These are phyloP conservation scores for Dissophora globulifera DNA, from an alignment of 192 early-diverging fungal species.

Conservation along the genomic window DNA sequence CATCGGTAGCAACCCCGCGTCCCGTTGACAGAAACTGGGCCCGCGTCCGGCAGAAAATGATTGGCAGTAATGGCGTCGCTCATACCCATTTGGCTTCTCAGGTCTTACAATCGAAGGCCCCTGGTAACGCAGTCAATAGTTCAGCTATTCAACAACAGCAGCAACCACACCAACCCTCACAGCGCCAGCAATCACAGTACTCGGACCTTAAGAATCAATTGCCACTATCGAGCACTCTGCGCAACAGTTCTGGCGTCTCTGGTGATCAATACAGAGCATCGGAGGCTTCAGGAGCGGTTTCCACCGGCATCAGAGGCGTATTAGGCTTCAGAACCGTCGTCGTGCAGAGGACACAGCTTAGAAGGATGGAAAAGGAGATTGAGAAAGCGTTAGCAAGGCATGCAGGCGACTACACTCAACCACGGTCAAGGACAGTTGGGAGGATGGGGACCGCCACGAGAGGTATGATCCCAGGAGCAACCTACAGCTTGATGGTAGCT, in stretches of 20 bases:
- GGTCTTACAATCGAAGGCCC: background rate
- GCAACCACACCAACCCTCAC: too few relatives aligned
- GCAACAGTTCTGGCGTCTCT: too few relatives aligned
- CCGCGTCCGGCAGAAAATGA: slow-evolving; percentile 39
- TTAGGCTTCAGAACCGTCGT: slow-evolving; percentile 55
- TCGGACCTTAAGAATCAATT: background rate
- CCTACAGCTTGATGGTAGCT: slow-evolving; percentile 25
- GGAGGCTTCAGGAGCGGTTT: slow-evolving; percentile 22
- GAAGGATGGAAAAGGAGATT: slow-evolving; percentile 59
- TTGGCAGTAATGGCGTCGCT: slow-evolving; percentile 12
- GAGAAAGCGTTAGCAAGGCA: slow-evolving; percentile 43
- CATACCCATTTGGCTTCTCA: background rate
- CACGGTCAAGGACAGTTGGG: slow-evolving; percentile 19
- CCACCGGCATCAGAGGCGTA: slow-evolving; percentile 30
- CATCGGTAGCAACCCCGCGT: too few relatives aligned
- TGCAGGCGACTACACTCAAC: slow-evolving; percentile 14
- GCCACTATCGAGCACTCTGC: too few relatives aligned
- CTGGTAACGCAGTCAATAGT: background rate
- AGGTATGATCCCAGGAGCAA: slow-evolving; percentile 33
- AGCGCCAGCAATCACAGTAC: too few relatives aligned
- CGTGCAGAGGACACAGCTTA: slow-evolving; percentile 49
- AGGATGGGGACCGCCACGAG: slow-evolving; percentile 32
- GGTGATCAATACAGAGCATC: too few relatives aligned
- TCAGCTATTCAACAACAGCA: background rate
- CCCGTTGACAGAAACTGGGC: slow-evolving; percentile 45